A percentile compares a stretch with the other conserved stretches of the same genome.
Conservation (phyloP, 2,329 filamentous ascomycete species). For the Tolypocladium amazonense region DNA sequence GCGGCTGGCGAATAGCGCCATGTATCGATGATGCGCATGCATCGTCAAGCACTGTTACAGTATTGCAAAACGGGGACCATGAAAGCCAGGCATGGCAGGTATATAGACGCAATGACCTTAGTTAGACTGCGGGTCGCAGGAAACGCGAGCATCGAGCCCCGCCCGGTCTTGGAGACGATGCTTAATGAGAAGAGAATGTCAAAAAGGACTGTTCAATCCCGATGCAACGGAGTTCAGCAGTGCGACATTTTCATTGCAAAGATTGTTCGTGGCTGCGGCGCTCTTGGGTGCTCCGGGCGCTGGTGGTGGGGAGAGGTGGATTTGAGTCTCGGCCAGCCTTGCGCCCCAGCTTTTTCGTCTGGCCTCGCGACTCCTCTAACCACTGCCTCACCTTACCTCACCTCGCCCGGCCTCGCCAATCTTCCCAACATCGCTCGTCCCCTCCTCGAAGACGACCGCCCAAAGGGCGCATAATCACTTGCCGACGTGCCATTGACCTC, state of each 20-base stretch:
- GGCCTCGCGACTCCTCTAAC: not conserved
- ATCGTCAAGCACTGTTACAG: not conserved
- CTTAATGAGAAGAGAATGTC: constrained; percentile 2
- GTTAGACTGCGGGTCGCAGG: not conserved
- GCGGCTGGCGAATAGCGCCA: not conserved
- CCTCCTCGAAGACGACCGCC: not conserved
- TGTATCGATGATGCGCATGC: not conserved
- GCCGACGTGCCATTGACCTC: not conserved
- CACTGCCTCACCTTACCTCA: not conserved
- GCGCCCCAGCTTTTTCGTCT: not conserved
- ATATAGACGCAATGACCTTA: not conserved
- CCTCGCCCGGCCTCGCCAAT: not conserved
- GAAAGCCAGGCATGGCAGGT: not conserved
- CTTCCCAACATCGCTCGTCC: not conserved
- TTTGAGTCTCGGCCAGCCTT: not conserved
- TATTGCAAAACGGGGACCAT: not conserved
- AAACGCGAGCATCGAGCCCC: not conserved
- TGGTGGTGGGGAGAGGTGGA: not conserved
- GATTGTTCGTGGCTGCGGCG: not conserved
- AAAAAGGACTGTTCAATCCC: not conserved
- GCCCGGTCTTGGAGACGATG: constrained; percentile 1
- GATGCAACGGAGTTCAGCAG: not conserved
- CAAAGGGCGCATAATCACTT: not conserved
- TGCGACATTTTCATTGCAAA: not conserved
- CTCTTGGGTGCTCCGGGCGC: not conserved